A percentile compares a stretch with the other conserved stretches of the same genome.
These are phyloP conservation scores for Purshia tridentata DNA, from an alignment of 306 rosid species.

Conservation along the genomic window DNA sequence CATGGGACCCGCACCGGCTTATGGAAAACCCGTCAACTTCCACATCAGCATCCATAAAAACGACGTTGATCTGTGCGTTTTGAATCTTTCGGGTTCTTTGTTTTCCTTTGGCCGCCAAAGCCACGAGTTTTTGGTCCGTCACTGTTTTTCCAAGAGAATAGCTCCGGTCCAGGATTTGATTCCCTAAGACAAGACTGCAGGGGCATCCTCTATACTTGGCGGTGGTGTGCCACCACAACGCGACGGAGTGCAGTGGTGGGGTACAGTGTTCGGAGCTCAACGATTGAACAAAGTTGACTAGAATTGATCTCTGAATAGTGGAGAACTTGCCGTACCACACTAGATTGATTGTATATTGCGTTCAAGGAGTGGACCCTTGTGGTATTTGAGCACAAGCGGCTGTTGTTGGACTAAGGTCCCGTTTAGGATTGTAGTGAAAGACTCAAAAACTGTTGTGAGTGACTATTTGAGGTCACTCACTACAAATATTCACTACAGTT, in stretches of 20 bases:
- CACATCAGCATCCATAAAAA: constrained; percentile 31
- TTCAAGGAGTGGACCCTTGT: constrained; percentile 34
- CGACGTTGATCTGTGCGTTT: constrained; percentile 12
- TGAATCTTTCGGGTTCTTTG: background rate
- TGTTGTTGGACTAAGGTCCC: constrained; percentile 27
- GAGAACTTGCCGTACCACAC: constrained; percentile 36
- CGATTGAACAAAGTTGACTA: constrained; percentile 33
- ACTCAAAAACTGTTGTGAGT: too few relatives aligned
- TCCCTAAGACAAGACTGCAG: constrained; percentile 18
- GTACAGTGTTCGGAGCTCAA: background rate
- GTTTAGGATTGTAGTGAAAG: too few relatives aligned
- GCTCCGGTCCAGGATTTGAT: constrained; percentile 20
- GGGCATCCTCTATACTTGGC: constrained; percentile 23
- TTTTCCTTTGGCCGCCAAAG: constrained; percentile 13
- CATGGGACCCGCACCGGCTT: constrained; percentile 31
- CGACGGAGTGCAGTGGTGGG: constrained; percentile 11
- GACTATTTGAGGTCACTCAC: too few relatives aligned
- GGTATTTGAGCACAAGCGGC: constrained; percentile 24
- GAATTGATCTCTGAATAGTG: constrained; percentile 24
- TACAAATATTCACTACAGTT: too few relatives aligned
- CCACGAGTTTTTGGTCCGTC: background rate
- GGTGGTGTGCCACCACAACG: constrained; percentile 35
- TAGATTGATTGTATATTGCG: constrained; percentile 29
- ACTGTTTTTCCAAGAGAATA: constrained; percentile 22
- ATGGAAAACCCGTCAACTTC: constrained; percentile 28